phyloP scores from a whole-genome alignment of 2,329 filamentous ascomycete genomes.

The Colletotrichum godetiae region DNA sequence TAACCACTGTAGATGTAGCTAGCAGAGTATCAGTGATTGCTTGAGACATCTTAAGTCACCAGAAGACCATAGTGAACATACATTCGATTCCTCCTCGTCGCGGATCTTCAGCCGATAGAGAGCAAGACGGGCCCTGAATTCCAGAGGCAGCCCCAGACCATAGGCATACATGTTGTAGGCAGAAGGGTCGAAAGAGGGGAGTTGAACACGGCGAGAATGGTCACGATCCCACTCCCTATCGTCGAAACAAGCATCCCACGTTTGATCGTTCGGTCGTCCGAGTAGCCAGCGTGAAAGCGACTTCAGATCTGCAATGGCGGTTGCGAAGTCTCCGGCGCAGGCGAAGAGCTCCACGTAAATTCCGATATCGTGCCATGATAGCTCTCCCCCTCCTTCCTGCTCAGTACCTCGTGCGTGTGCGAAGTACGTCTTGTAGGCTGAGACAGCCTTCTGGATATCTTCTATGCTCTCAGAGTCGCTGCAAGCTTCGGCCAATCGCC shows the following conservation, averaged over 20 bases:
- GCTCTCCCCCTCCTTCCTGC: slow-evolving; percentile 46
- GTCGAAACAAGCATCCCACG: slow-evolving; percentile 79
- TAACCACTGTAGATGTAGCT: slow-evolving; percentile 78
- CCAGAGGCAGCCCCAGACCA: slow-evolving; percentile 79
- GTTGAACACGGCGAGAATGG: slow-evolving; percentile 72
- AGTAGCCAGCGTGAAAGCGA: slow-evolving; percentile 84
- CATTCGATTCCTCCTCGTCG: slow-evolving; percentile 78
- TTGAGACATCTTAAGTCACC: slow-evolving; percentile 8
- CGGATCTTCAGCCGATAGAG: slow-evolving; percentile 82
- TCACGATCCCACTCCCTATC: slow-evolving; percentile 91
- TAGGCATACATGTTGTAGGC: slow-evolving; percentile 70
- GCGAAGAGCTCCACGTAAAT: slow-evolving; percentile 87
- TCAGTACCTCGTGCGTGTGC: slow-evolving; percentile 50
- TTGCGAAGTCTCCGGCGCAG: slow-evolving; percentile 69
- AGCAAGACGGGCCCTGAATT: slow-evolving; percentile 86
- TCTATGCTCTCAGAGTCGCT: slow-evolving; percentile 63
- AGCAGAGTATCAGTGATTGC: slow-evolving; percentile 16
- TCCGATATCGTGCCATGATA: slow-evolving; percentile 84
- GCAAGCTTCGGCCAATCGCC: slow-evolving; percentile 67
- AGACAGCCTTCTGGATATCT: slow-evolving; percentile 54
- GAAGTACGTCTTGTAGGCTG: slow-evolving; percentile 61
- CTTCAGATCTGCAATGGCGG: slow-evolving; percentile 78
- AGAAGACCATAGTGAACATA: slow-evolving; percentile 52
- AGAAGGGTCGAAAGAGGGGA: slow-evolving; percentile 69
- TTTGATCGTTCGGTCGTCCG: slow-evolving; percentile 76